Base-by-base conservation (phyloP, 169 alveolate species). In the Cryptosporidium ryanae region DNA sequence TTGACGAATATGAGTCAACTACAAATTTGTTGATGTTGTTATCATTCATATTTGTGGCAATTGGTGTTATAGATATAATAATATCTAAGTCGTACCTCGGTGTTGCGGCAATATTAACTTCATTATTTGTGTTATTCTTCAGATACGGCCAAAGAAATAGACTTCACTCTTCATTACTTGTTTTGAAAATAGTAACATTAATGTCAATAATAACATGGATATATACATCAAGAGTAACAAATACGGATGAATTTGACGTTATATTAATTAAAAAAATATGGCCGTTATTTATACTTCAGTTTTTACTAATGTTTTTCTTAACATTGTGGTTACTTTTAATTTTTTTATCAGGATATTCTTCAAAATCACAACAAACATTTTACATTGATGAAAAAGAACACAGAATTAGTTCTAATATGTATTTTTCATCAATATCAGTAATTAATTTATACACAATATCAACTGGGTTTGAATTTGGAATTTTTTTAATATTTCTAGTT, bases 101-200 rank as follows among this genome's bases (percentile, higher is more conserved):
- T 23, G 2, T 76, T 18, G 63, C 31, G 52, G 29, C 87, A 18
- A 34, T 76, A 18, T 27, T 76, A 43, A 38, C 43, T n/a, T 59
- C 87, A n/a, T 3, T 76, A 2, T 76, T 76, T 44, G 31, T 76
- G 17, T 38, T 76, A 43, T 76, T 59, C 13, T 59, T 59, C 46
- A 55, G 87, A 61, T 76, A 31, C 59, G 64, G 87, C 21, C 76
- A 76, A 61, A 32, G 61, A 44, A 76, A 76, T 59, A 67, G 87
- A 17, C 87, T 32, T 12, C 76, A 55, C 23, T 34, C 59, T 8
- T 55, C 87, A 4, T 27, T 57, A 12, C 38, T 76, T 55, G 68
- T 59, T 23, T 55, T 55, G 32, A 10, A 25, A 5, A 43, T 76
- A n/a, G 32, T 61, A 21, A 29, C 59, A n/a, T 18, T 59, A 0